Evolutionary conservation across 345 rosid species (phyloP).

Genomic region (Nasturtium officinale): DNA sequence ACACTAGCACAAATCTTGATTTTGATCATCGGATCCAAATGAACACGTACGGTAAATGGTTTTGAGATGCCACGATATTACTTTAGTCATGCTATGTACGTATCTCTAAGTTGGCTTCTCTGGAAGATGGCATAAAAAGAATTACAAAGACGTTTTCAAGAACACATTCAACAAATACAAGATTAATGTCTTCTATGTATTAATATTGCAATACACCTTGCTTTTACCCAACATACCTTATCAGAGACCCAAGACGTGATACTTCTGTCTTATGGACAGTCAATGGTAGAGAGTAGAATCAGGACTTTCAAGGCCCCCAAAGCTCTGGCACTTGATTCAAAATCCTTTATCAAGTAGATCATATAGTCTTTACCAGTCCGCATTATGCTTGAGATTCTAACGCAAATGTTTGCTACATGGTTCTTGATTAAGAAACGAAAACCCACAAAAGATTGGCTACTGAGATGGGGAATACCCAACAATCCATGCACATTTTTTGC

Average conservation of each 20-base stretch:
- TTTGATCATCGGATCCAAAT: not conserved
- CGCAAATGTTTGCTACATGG: not conserved
- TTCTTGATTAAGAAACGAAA: not conserved
- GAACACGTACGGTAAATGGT: not conserved
- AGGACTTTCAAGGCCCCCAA: not conserved
- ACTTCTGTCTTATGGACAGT: not conserved
- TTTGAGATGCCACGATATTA: conserved; percentile 1
- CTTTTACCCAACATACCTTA: no score
- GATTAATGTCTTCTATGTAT: not conserved
- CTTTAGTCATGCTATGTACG: not conserved
- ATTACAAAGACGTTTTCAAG: not conserved
- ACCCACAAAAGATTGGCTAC: not conserved
- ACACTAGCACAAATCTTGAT: no score
- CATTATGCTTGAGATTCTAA: not conserved
- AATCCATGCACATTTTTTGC: not conserved
- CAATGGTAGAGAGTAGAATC: not conserved
- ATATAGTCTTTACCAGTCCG: not conserved
- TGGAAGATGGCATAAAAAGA: not conserved
- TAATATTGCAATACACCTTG: no score
- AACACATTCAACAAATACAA: not conserved
- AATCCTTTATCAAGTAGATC: not conserved
- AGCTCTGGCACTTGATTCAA: not conserved
- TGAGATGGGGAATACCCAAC: not conserved
- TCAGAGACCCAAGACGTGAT: not conserved
- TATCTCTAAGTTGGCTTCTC: not conserved